Base-by-base conservation (phyloP, 306 rosid genomes). In the Prinsepia uniflora region DNA sequence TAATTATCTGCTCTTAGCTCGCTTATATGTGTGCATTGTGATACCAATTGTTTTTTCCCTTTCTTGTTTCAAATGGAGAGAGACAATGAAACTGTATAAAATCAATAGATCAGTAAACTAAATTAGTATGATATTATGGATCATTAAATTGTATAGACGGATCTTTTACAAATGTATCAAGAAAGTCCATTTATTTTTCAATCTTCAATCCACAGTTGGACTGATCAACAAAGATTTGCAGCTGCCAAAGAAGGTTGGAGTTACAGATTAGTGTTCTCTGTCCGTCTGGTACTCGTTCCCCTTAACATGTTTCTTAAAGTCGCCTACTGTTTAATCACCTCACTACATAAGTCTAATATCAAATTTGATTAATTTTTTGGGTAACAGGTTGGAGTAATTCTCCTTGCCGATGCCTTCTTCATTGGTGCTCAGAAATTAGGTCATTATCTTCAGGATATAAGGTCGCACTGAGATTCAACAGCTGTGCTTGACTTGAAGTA, bases 201-300 rank as follows among this genome's bases (percentile, higher is more conserved):
- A 13, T 73, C 49, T 19, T 6, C 71, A 30, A 30, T 70, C 68
- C 82, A 61, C 84, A 94, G 96, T 81, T 91, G 88, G 92, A 91
- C 99, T 3, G 97, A 94, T 79, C 99, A 91, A 77, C 99, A 94
- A 86, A 78, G 97, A 85, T 88, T 69, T 50, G 88, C 81, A 45
- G 96, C 89, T 59, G 89, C 96, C 58, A 94, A 83, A 84, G 91
- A 89, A 82, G 95, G 92, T 53, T 94, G 96, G 96, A 84, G 87
- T 72, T 94, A 91, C 78, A 84, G 91, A 82, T 80, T 91, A 70
- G 77, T 94, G 69, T 94, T 82, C 79, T 90, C 97, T 39, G 97
- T 90, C 7, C 96, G 95, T 58, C 88, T 94, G 97, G 97, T 94
- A 87, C 79, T 49, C 54, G 52, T 53, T 47, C 56, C 39, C 53